Percentiles rank a stretch among this genome's conserved stretches.
Evolutionary conservation across 176 grass and related monocot genomes (phyloP).

Genomic region (Musa troglodytarum): DNA sequence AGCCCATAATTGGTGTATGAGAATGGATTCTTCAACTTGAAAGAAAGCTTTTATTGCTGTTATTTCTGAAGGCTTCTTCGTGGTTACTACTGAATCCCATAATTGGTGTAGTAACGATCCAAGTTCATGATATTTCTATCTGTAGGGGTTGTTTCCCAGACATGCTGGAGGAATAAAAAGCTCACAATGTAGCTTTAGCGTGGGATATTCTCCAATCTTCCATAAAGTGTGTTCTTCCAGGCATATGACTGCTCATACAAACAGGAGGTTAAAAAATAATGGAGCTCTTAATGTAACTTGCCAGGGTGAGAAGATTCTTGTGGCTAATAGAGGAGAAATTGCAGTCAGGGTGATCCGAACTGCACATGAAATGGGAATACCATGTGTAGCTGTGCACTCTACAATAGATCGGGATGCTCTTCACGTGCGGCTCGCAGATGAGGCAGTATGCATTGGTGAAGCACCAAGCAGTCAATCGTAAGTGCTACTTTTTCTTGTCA

Average conservation of each 20-base stretch:
- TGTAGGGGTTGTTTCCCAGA: conserved; percentile 24
- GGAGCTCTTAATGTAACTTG: conserved; percentile 13
- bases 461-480: conserved; percentile 50
- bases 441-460: conserved; percentile 45
- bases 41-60: neutral
- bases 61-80: neutral
- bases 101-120: too few relatives aligned
- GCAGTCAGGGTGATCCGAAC: conserved; percentile 50
- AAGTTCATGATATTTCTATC: conserved; percentile 2
- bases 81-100: neutral
- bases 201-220: conserved; percentile 23
- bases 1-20: neutral
- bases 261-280: conserved; percentile 23
- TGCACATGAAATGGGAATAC: conserved; percentile 46
- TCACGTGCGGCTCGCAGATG: conserved; percentile 42
- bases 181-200: conserved; percentile 36
- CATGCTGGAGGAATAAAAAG: conserved; percentile 26
- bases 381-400: conserved; percentile 41
- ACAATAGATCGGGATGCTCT: conserved; percentile 46
- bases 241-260: neutral
- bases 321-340: conserved; percentile 49
- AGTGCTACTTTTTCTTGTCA: conserved; percentile 16
- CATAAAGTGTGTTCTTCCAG: conserved; percentile 19
- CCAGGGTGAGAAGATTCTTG: conserved; percentile 33
- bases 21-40: neutral